These are phyloP conservation scores for Dioscorea alata DNA, from an alignment of 106 monocot species.

Conservation along the genomic window DNA sequence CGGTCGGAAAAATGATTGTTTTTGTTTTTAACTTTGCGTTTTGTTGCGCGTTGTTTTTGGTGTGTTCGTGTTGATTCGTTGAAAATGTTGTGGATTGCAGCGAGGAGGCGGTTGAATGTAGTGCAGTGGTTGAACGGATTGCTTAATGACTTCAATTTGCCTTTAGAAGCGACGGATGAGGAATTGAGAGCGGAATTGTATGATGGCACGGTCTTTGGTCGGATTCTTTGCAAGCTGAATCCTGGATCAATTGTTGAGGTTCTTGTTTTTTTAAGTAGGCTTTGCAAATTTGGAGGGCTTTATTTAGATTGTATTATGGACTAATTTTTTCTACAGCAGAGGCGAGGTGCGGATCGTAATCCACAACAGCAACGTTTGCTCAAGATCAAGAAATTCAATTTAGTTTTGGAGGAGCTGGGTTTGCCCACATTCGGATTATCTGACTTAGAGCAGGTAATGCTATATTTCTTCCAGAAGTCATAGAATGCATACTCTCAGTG, in stretches of 20 bases:
- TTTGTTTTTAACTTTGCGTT: too few species aligned
- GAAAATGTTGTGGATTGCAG: slow-evolving; percentile 1
- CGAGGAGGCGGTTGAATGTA: slow-evolving; percentile 31
- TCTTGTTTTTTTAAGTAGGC: neutral
- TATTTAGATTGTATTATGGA: neutral
- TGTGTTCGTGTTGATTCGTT: neutral
- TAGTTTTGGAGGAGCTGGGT: slow-evolving; percentile 14
- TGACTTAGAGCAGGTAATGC: slow-evolving; percentile 35
- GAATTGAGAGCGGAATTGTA: slow-evolving; percentile 28
- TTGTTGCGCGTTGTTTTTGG: neutral
- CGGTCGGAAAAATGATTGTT: neutral
- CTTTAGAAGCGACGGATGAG: slow-evolving; percentile 29
- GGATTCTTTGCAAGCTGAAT: slow-evolving; percentile 24
- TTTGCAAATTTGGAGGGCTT: neutral
- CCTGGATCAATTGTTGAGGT: slow-evolving; percentile 19
- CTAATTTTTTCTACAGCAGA: slow-evolving; percentile 7
- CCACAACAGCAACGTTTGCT: slow-evolving; percentile 9
- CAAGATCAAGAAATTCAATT: slow-evolving; percentile 21
- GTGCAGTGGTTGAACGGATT: slow-evolving; percentile 38
- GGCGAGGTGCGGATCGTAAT: slow-evolving; percentile 1
- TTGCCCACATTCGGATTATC: slow-evolving; percentile 16
- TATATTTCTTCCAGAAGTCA: neutral
- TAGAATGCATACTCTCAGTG: neutral
- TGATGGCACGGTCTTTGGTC: slow-evolving; percentile 36
- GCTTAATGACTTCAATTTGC: slow-evolving; percentile 28